Evolutionary conservation across 768 basidiomycete genomes (phyloP).

Genomic region (Xanthoconium purpureum): DNA sequence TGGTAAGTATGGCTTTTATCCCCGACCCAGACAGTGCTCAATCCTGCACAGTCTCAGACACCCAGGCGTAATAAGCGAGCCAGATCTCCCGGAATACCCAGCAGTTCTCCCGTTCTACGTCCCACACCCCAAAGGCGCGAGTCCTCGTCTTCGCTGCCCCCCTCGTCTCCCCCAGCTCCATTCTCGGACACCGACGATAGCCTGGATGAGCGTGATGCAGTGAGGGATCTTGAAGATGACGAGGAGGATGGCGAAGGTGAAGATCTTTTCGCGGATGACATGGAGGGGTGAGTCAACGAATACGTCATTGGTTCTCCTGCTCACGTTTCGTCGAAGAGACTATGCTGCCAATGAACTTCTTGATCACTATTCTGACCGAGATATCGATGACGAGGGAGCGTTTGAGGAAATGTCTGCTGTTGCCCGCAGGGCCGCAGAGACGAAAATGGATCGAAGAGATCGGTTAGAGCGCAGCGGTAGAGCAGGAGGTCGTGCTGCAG

Average conservation of each 20-base stretch:
- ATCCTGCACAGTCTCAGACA: constrained; percentile 35
- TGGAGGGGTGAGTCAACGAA: constrained; percentile 58
- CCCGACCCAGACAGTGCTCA: not conserved
- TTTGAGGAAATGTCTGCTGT: constrained; percentile 63
- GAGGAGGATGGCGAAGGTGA: constrained; percentile 84
- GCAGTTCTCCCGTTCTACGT: constrained; percentile 43
- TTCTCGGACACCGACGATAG: constrained; percentile 89
- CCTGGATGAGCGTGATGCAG: constrained; percentile 64
- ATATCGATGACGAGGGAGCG: constrained; percentile 79
- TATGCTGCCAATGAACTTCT: constrained; percentile 80
- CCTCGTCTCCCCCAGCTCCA: constrained; percentile 77
- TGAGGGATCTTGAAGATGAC: constrained; percentile 64
- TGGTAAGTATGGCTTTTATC: constrained; percentile 35
- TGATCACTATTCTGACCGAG: constrained; percentile 85
- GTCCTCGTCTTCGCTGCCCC: constrained; percentile 76
- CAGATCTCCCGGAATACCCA: constrained; percentile 51
- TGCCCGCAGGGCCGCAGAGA: constrained; percentile 79
- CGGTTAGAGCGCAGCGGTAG: constrained; percentile 63
- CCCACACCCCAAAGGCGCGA: constrained; percentile 49
- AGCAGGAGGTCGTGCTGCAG: constrained; percentile 69
- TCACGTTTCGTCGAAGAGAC: constrained; percentile 49
- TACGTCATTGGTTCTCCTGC: constrained; percentile 1
- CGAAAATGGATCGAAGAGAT: constrained; percentile 86
- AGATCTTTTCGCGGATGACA: constrained; percentile 83
- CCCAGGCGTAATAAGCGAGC: constrained; percentile 62